Conservation (phyloP, 805 yeast genomes). For the Barnettozyma sp. region DNA sequence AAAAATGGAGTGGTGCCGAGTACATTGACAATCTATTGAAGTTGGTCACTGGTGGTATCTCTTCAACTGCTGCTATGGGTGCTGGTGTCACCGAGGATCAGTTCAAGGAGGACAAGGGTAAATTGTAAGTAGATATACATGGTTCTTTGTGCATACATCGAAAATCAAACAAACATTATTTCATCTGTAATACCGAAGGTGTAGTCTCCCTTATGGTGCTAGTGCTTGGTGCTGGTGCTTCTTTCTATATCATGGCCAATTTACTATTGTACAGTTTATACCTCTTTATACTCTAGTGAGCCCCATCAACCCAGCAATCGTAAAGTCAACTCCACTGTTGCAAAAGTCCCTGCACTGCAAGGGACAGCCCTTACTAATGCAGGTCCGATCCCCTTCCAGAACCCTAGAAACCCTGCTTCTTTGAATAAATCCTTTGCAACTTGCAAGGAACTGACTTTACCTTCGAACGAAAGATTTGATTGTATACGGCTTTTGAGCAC, state of each 20-base stretch:
- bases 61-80: conserved; percentile 97
- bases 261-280: no score
- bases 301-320: conserved; percentile 28
- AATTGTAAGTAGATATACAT: conserved; percentile 9
- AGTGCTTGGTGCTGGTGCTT: no score
- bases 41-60: conserved; percentile 88
- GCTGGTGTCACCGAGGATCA: conserved; percentile 97
- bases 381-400: conserved; percentile 59
- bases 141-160: no score
- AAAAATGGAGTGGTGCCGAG: conserved; percentile 58
- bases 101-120: conserved; percentile 44
- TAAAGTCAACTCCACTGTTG: conserved; percentile 64
- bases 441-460: conserved; percentile 33
- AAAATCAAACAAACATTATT: no score
- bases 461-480: conserved; percentile 44
- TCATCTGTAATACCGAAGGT: no score
- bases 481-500: conserved; percentile 87
- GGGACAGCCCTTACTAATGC: conserved; percentile 56
- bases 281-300: no score
- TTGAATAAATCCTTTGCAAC: conserved; percentile 29
- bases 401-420: conserved; percentile 42
- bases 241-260: not conserved
- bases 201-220: no score
- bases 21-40: conserved; percentile 82
- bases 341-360: conserved; percentile 69